Conservation (phyloP, 2,329 filamentous ascomycete species). For the Teratosphaeria epicoccoides region DNA sequence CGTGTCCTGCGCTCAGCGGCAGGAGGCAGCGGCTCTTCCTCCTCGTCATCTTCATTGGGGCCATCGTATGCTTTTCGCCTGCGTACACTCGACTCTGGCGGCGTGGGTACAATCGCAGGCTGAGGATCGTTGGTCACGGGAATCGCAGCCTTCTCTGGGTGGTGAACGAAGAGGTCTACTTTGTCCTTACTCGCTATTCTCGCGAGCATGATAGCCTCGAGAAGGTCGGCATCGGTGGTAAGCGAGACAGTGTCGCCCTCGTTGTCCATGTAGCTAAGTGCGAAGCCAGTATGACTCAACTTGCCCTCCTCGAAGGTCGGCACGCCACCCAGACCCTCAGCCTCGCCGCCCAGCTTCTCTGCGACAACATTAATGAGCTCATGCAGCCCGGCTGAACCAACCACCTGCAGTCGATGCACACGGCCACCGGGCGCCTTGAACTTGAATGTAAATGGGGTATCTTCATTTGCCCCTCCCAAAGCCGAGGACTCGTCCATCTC, state of each 20-base stretch:
- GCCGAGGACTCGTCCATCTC: slow-evolving; percentile 65
- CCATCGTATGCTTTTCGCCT: slow-evolving; percentile 37
- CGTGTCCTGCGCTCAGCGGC: slow-evolving; percentile 25
- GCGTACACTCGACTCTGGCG: slow-evolving; percentile 40
- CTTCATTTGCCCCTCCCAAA: slow-evolving; percentile 50
- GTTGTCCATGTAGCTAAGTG: slow-evolving; percentile 90
- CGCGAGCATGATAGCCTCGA: slow-evolving; percentile 80
- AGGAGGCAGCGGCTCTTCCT: slow-evolving; percentile 31
- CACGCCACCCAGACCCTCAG: slow-evolving; percentile 71
- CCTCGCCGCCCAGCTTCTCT: slow-evolving; percentile 74
- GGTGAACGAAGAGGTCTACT: slow-evolving; percentile 93
- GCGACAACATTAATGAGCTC: slow-evolving; percentile 68
- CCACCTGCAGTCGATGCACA: slow-evolving; percentile 82
- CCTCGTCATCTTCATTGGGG: slow-evolving; percentile 48
- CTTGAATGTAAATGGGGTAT: slow-evolving; percentile 89
- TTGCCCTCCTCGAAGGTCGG: slow-evolving; percentile 70
- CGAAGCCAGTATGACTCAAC: slow-evolving; percentile 68
- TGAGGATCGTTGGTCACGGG: slow-evolving; percentile 51
- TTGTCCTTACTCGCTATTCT: slow-evolving; percentile 72
- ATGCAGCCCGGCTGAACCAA: slow-evolving; percentile 67
- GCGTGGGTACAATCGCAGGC: slow-evolving; percentile 40
- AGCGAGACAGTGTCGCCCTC: slow-evolving; percentile 96
- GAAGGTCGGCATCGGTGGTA: slow-evolving; percentile 84
- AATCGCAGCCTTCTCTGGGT: slow-evolving; percentile 81
- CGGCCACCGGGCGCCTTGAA: slow-evolving; percentile 96